A percentile compares a stretch with the other conserved stretches of the same genome.
Evolutionary conservation across 2,329 filamentous ascomycete species (phyloP).

Genomic region (Monilinia aucupariae): DNA sequence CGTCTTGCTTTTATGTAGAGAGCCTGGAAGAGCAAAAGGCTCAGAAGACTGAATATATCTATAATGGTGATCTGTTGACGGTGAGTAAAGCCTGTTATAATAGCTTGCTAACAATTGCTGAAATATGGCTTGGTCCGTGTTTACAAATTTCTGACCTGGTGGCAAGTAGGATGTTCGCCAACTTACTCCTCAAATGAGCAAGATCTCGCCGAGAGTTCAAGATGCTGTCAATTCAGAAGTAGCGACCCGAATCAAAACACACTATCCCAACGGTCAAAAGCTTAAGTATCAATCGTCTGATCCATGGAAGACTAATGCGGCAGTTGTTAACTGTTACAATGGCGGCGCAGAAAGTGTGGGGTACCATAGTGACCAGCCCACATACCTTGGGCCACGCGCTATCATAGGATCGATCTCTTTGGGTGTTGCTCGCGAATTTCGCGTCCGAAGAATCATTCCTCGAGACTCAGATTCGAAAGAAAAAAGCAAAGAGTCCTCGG

Average conservation of each 20-base stretch:
- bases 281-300: conserved; percentile 69
- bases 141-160: background rate
- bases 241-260: conserved; percentile 59
- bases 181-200: conserved; percentile 67
- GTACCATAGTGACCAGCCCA: conserved; percentile 88
- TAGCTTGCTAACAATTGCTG: background rate
- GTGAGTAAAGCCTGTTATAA: conserved; percentile 38
- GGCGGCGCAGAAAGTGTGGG: conserved; percentile 79
- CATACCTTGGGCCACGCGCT: conserved; percentile 82
- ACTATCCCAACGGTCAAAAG: conserved; percentile 66
- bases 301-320: conserved; percentile 78
- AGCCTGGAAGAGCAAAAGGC: conserved; percentile 60
- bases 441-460: conserved; percentile 71
- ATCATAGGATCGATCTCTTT: conserved; percentile 87
- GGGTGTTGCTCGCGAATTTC: conserved; percentile 89
- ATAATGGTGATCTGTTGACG: conserved; percentile 71
- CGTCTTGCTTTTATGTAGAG: conserved; percentile 76
- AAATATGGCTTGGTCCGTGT: background rate
- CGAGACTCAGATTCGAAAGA: conserved; percentile 39
- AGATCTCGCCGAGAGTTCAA: conserved; percentile 65
- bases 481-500: conserved; percentile 42
- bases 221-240: conserved; percentile 73
- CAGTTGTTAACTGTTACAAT: conserved; percentile 91
- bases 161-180: conserved; percentile 61
- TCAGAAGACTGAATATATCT: conserved; percentile 76